Conservation (phyloP, 345 rosid species). For the Cardamine chenopodiifolia region DNA sequence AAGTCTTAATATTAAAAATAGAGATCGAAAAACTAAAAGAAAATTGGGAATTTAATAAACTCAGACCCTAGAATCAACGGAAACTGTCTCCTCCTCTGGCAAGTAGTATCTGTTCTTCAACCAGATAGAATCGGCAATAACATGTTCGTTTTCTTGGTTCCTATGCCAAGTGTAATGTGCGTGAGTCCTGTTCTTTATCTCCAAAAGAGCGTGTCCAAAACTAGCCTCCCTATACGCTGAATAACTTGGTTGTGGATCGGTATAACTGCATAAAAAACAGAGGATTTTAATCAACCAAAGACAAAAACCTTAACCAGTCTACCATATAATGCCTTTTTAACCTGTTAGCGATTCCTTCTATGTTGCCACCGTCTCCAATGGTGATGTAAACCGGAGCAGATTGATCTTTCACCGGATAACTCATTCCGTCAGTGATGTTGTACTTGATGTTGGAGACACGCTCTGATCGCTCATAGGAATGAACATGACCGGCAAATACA, state of each 20-base stretch:
- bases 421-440: constrained; percentile 54
- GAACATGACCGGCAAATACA: constrained; percentile 58
- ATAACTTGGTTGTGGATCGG: constrained; percentile 59
- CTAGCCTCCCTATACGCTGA: constrained; percentile 66
- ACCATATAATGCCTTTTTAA: not conserved
- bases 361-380: constrained; percentile 78
- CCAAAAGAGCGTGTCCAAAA: constrained; percentile 60
- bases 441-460: constrained; percentile 57
- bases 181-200: constrained; percentile 58
- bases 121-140: constrained; percentile 45
- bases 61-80: not conserved
- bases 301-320: not conserved
- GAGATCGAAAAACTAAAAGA: not conserved
- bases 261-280: constrained; percentile 34
- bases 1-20: constrained; percentile 1
- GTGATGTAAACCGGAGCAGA: constrained; percentile 65
- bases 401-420: constrained; percentile 48
- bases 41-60: not conserved
- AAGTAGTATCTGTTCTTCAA: constrained; percentile 47
- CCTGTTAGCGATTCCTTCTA: constrained; percentile 68
- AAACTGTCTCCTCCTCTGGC: constrained; percentile 23
- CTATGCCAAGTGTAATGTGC: constrained; percentile 61
- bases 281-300: not conserved
- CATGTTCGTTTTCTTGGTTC: constrained; percentile 51
- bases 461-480: constrained; percentile 54